phyloP scores from a whole-genome alignment of 352 stramenopile species.

The Pythium dissotocum region DNA sequence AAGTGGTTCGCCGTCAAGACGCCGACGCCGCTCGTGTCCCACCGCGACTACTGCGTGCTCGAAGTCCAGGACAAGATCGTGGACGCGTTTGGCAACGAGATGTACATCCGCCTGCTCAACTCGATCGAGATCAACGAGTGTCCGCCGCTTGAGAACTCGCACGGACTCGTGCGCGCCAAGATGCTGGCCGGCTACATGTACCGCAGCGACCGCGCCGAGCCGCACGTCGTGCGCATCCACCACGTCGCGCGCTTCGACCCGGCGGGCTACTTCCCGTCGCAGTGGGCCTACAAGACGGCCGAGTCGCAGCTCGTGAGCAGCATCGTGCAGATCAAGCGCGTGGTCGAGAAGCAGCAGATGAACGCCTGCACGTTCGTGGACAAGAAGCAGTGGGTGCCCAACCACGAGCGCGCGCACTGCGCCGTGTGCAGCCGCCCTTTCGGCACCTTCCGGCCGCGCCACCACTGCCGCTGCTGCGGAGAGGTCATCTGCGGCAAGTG shows the following conservation, averaged over 20 bases:
- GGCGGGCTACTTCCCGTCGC: constrained; percentile 72
- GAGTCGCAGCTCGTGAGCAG: constrained; percentile 79
- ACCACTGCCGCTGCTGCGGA: constrained; percentile 87
- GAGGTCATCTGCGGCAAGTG: constrained; percentile 90
- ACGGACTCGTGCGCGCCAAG: constrained; percentile 84
- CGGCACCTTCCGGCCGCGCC: constrained; percentile 74
- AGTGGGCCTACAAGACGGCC: constrained; percentile 83
- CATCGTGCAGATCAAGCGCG: constrained; percentile 75
- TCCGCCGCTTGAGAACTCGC: constrained; percentile 82
- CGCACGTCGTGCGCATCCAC: constrained; percentile 68
- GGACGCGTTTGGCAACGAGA: constrained; percentile 81
- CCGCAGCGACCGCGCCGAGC: constrained; percentile 68
- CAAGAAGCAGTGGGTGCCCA: constrained; percentile 80
- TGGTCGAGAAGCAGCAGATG: constrained; percentile 88
- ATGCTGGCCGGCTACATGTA: constrained; percentile 82
- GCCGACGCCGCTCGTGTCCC: constrained; percentile 74
- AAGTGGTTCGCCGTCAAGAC: constrained; percentile 89
- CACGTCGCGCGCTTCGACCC: constrained; percentile 80
- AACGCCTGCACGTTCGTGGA: constrained; percentile 84
- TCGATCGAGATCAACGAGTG: constrained; percentile 84
- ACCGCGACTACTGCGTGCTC: constrained; percentile 85
- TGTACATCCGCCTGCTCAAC: constrained; percentile 80
- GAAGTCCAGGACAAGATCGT: constrained; percentile 87
- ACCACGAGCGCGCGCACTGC: constrained; percentile 69
- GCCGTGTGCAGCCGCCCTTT: constrained; percentile 75